phyloP scores from a whole-genome alignment of 78 protist species.

The Pigoraptor vietnamica region DNA sequence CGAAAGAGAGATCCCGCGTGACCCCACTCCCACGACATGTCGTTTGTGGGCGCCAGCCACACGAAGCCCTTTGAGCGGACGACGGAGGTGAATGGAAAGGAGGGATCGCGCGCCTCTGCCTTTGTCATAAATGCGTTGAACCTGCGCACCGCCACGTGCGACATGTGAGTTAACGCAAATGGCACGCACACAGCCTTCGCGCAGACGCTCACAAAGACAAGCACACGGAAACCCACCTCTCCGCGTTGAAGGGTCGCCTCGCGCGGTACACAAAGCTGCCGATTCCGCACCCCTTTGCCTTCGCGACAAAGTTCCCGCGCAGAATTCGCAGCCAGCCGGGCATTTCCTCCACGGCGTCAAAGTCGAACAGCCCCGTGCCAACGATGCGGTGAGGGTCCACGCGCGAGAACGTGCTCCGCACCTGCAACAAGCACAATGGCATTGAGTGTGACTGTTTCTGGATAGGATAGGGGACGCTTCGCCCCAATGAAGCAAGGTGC shows the following conservation, averaged over 20 bases:
- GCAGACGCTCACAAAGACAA: neutral
- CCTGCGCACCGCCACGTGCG: neutral
- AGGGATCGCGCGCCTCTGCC: neutral
- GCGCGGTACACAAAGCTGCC: slow-evolving; percentile 53
- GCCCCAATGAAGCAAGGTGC: neutral
- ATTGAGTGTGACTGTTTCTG: no score
- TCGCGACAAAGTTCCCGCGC: slow-evolving; percentile 57
- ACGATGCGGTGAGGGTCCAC: slow-evolving; percentile 41
- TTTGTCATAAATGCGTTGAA: neutral
- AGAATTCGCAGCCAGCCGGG: slow-evolving; percentile 73
- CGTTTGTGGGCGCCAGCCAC: slow-evolving; percentile 46
- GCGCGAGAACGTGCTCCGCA: neutral
- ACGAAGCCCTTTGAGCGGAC: slow-evolving; percentile 65
- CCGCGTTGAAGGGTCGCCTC: slow-evolving; percentile 79
- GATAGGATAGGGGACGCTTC: neutral
- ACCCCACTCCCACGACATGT: slow-evolving; percentile 20
- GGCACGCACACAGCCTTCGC: neutral
- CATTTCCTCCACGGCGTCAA: slow-evolving; percentile 34
- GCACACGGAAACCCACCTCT: neutral
- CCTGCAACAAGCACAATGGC: neutral
- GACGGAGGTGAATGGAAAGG: neutral
- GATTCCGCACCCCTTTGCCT: slow-evolving; percentile 80
- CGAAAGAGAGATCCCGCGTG: slow-evolving; percentile 39
- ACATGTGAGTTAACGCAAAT: neutral
- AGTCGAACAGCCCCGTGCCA: slow-evolving; percentile 54